Conservation (phyloP, 441 rosid genomes). For the Euphorbia schlechtendalii region DNA sequence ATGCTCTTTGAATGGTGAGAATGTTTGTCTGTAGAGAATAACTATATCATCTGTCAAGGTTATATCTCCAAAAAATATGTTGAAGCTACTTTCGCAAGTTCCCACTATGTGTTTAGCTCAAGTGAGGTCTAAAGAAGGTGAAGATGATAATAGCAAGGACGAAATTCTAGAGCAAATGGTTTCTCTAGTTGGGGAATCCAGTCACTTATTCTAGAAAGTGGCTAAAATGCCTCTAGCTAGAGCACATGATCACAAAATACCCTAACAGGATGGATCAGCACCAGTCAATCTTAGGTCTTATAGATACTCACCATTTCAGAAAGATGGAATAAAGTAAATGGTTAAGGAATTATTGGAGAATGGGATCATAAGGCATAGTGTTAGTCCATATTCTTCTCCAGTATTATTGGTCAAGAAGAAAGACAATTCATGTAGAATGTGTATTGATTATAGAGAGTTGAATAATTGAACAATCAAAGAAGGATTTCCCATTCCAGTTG, state of each 20-base stretch:
- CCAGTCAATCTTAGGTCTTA: not conserved
- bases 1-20: not conserved
- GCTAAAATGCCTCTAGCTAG: not conserved
- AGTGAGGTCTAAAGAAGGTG: too few relatives aligned
- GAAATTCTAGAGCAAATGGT: not conserved
- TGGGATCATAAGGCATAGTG: not conserved
- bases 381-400: not conserved
- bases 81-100: too few relatives aligned
- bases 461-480: not conserved
- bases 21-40: not conserved
- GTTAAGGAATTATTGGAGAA: not conserved
- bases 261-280: too few relatives aligned
- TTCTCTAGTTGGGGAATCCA: not conserved
- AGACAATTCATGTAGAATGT: not conserved
- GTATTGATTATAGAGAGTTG: not conserved
- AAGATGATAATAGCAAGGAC: too few relatives aligned
- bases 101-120: too few relatives aligned
- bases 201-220: not conserved
- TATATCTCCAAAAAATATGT: too few relatives aligned
- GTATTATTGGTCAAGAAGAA: not conserved
- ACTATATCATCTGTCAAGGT: not conserved
- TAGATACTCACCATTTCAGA: not conserved
- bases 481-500: not conserved
- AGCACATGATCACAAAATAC: not conserved
- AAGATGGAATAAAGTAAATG: not conserved